Conservation (phyloP, 495 filamentous ascomycete species). For the Neurospora pannonica region DNA sequence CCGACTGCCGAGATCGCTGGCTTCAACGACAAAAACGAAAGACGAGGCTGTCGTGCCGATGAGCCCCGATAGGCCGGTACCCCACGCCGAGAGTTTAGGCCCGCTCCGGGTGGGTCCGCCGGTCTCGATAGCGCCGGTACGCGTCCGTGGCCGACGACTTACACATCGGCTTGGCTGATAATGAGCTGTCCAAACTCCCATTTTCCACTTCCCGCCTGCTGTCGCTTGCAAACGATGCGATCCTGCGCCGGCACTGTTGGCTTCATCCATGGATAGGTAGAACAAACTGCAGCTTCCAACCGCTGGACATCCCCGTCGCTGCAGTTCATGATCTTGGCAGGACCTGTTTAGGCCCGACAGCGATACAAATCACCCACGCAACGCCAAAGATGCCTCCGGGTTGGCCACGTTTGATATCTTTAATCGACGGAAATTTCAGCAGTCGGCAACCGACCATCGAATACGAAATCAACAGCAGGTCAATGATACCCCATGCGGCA, state of each 20-base stretch:
- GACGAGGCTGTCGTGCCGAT: background rate
- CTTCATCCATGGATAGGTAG: background rate
- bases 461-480: background rate
- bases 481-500: background rate
- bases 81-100: background rate
- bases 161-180: background rate
- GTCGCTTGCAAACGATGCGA: background rate
- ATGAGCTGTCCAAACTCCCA: background rate
- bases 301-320: background rate
- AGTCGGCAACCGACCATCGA: background rate
- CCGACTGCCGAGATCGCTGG: background rate
- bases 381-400: background rate
- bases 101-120: background rate
- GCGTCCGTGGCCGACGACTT: background rate
- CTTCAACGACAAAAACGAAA: background rate
- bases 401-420: background rate
- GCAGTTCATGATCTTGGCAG: background rate
- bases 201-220: background rate
- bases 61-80: background rate
- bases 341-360: background rate
- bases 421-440: background rate
- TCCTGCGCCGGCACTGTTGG: background rate
- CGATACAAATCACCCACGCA: background rate
- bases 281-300: background rate
- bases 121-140: background rate